Percentiles rank a stretch among this genome's conserved stretches.
Conservation (phyloP, 2,329 filamentous ascomycete species). For the Alternaria gaisen region DNA sequence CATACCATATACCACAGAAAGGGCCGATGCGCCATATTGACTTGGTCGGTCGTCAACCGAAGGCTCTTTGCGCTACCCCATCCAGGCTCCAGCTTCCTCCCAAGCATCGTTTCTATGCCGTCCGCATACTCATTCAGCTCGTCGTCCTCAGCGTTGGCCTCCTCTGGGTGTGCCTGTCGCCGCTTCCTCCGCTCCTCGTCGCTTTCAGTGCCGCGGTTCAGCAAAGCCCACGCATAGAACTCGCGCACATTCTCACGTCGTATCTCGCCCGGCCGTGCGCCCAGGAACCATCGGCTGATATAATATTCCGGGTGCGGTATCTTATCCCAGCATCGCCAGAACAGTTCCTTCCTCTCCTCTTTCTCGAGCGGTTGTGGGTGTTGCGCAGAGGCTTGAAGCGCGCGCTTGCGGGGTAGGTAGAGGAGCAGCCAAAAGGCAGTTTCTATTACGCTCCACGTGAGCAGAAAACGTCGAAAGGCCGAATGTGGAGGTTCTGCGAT, state of each 20-base stretch:
- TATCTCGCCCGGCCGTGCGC: constrained; percentile 65
- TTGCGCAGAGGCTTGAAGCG: constrained; percentile 61
- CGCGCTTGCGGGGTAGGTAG: constrained; percentile 62
- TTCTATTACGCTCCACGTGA: constrained; percentile 61
- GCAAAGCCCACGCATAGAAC: constrained; percentile 74
- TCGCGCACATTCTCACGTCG: constrained; percentile 73
- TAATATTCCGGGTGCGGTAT: constrained; percentile 66
- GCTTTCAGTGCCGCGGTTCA: constrained; percentile 60
- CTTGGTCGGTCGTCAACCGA: constrained; percentile 71
- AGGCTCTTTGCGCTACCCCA: constrained; percentile 65
- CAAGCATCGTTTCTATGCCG: constrained; percentile 63
- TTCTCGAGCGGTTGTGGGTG: constrained; percentile 60
- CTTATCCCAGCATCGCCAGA: constrained; percentile 64
- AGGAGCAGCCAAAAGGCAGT: constrained; percentile 63
- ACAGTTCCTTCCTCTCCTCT: constrained; percentile 63
- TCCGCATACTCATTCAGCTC: constrained; percentile 65
- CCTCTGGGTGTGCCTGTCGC: constrained; percentile 26
- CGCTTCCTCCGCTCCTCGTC: constrained; percentile 26
- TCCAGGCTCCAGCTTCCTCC: constrained; percentile 62
- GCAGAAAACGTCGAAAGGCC: constrained; percentile 44
- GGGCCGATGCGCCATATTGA: constrained; percentile 68
- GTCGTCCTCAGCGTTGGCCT: constrained; percentile 52
- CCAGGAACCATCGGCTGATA: constrained; percentile 72
- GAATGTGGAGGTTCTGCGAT: constrained; percentile 48
- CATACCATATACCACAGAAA: constrained; percentile 71